A percentile compares a stretch with the other conserved stretches of the same genome.
phyloP scores from a whole-genome alignment of 2,329 filamentous ascomycete species.

The Penicillium freii region DNA sequence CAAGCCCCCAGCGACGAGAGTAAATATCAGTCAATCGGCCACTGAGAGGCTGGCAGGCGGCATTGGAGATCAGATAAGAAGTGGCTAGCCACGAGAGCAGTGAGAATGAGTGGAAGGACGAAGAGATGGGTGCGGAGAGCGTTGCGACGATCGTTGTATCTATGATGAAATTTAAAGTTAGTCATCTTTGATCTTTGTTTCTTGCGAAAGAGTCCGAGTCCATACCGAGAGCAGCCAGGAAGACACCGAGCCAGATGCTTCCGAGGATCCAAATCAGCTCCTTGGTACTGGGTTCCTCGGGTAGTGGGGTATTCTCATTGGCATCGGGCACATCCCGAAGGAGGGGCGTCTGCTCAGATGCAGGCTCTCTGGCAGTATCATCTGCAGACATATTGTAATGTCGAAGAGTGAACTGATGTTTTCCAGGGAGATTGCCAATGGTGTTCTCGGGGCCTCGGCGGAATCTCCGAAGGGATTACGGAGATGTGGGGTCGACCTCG shows the following conservation, averaged over 20 bases:
- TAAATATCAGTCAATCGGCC: conserved; percentile 88
- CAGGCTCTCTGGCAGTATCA: conserved; percentile 8
- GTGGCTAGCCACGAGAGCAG: conserved; percentile 85
- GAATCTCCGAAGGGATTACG: neutral
- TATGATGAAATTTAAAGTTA: conserved; percentile 15
- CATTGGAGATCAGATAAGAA: conserved; percentile 83
- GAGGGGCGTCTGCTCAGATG: conserved; percentile 36
- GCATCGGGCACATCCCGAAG: conserved; percentile 21
- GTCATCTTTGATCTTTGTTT: neutral
- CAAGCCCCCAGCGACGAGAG: conserved; percentile 70
- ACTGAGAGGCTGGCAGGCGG: conserved; percentile 79
- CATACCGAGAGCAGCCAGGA: conserved; percentile 56
- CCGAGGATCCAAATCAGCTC: conserved; percentile 51
- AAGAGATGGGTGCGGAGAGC: conserved; percentile 77
- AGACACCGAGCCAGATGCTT: conserved; percentile 54
- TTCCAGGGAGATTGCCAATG: neutral
- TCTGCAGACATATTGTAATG: conserved; percentile 5
- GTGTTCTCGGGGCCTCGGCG: neutral
- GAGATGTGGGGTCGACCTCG: neutral
- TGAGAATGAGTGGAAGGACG: conserved; percentile 75
- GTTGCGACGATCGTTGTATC: conserved; percentile 86
- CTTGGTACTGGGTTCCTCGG: conserved; percentile 48
- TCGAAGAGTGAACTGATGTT: neutral
- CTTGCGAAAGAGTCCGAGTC: too few species aligned
- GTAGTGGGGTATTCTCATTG: conserved; percentile 23